Base-by-base conservation (phyloP, 2,329 filamentous ascomycete genomes). In the Claviceps capensis region DNA sequence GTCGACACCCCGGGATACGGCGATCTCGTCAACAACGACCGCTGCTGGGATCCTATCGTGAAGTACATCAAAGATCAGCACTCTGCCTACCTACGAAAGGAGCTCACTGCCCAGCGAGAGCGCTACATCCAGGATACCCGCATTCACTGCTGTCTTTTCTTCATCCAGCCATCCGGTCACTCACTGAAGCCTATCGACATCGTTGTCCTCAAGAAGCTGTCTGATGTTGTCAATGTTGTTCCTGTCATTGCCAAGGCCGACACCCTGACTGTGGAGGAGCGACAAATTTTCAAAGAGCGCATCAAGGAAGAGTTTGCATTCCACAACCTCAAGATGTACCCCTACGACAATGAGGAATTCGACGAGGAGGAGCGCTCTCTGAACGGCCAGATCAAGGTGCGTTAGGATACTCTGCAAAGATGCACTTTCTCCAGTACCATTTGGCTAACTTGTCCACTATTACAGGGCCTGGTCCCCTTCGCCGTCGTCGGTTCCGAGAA, bases 11-110 rank as follows among this genome's bases (percentile, higher is more conserved):
- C 93, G 58, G 93, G 93, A 59, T 98, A 98, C 66, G 93, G 93
- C 66, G 93, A 98, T 66, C 82, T 96, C 67, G 93, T 98, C 72
- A 98, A 98, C 82, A 98, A 98, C 72, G 93, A 98, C 76, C 86
- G 93, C 79, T 98, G 93, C 83, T 98, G 93, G 93, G 93, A 98
- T 68, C 93, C 93, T 58, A 98, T 98, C 69, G 91, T 98, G 79
- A 98, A 98, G 79, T 98, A 98, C 75, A 98, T 98, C 81, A 98
- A 98, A 81, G 93, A 98, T 73, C 93, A 98, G 78, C 93, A 98
- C 79, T 96, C 89, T 50, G 91, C 93, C 64, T 98, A 97, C 76
- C 83, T 98, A 62, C 88, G 93, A 72, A 98, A 98, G 81, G 93
- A 98, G 73, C 88, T 98, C 66, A 97, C 93, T 52, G 93, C 93